phyloP scores from a whole-genome alignment of 2,329 filamentous ascomycete species.

The Macrophomina phaseolina region DNA sequence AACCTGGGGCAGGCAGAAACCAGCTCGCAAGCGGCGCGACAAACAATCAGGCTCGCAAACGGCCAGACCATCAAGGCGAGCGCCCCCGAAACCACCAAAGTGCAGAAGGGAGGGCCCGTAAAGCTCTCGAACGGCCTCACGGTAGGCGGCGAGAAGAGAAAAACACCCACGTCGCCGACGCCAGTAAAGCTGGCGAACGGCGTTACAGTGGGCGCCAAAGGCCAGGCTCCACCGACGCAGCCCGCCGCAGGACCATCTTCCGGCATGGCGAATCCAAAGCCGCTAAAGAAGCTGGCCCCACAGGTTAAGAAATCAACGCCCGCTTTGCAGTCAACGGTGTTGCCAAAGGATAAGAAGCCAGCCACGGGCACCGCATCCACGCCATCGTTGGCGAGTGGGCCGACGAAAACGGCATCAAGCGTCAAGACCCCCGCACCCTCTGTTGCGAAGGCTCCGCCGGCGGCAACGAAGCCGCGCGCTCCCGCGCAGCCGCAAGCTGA shows the following conservation, averaged over 20 bases:
- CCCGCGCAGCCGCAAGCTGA: background rate
- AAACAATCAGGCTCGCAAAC: slow-evolving; percentile 24
- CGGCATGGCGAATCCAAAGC: background rate
- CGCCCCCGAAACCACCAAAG: slow-evolving; percentile 8
- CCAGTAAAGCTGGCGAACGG: slow-evolving; percentile 13
- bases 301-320: background rate
- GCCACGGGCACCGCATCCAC: background rate
- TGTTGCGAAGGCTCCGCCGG: background rate
- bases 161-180: background rate
- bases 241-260: background rate
- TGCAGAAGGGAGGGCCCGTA: slow-evolving; percentile 9
- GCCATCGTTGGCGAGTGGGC: background rate
- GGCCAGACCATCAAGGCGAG: slow-evolving; percentile 16
- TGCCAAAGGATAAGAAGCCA: slow-evolving; percentile 8
- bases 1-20: slow-evolving; percentile 20
- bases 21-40: slow-evolving; percentile 23
- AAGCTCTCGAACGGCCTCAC: slow-evolving; percentile 18
- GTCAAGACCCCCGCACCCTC: background rate
- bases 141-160: background rate
- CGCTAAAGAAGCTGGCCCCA: background rate
- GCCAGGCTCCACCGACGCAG: background rate
- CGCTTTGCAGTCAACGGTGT: background rate
- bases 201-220: background rate
- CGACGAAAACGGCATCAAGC: background rate
- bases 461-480: background rate